Evolutionary conservation across 2,329 filamentous ascomycete species (phyloP), one percentile per base, ranked within the genome.

Genomic region (Blastomyces silverae): DNA sequence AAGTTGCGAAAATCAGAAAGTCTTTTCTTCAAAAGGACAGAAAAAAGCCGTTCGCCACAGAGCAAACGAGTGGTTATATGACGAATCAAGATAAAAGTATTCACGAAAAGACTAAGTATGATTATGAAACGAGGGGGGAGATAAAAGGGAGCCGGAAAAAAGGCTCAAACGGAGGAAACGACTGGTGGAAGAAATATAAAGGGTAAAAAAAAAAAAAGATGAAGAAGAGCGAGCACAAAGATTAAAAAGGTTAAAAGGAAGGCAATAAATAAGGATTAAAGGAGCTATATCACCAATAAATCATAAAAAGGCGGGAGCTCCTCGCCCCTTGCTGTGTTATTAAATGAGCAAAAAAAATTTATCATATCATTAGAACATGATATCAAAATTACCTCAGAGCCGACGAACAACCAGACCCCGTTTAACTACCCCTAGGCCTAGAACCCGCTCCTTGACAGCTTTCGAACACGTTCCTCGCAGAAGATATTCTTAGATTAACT

Each of bases 1-100:
- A 39, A 39, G 8, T 13, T 39, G 37, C 37, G 37, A 7, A 1
- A 39, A 39, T 10, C 8, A 39, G 37, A 11, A 13, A 39, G 37
- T 0, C 7, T 3, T 39, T 39, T 11, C 37, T 39, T 39, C 37
- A 39, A 39, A 13, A 8, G 37, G 37, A 22, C 5, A 20, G n/a
- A 22, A n/a, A n/a, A 57, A 57, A 44, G 37, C 34, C 22, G 59
- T 50, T 61, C 59, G 59, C 44, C 59, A 61, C 58, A 28, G 44
- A 44, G 10, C 59, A 61, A 61, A 61, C 59, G 59, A 61, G 28
- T 11, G 25, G 58, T 48, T 48, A 6, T 10, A 25, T 50, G 28
- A 61, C 25, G 28, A 61, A 28, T n/a, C 31, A 28, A 37, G n/a
- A 13, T 37, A 22, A 11, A n/a, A 31, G 53, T n/a, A 10, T 37